Conservation (phyloP, 257 asterid species). For the Coffea canephora region DNA sequence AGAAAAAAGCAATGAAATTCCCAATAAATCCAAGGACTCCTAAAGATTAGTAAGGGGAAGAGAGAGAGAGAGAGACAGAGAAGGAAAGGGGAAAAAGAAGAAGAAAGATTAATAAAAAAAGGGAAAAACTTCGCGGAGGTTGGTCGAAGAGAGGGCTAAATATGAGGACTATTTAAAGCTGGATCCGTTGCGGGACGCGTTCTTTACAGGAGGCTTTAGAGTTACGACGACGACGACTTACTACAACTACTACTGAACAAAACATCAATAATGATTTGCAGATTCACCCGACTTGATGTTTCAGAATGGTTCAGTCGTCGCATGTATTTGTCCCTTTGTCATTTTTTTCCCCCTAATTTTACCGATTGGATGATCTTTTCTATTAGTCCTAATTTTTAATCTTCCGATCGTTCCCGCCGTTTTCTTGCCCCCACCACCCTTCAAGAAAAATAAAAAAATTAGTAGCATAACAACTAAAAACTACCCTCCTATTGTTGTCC, state of each 20-base stretch:
- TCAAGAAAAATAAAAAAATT: no score
- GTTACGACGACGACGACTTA: no score
- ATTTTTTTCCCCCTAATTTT: neutral
- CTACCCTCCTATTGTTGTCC: neutral
- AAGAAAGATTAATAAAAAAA: neutral
- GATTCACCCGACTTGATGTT: neutral
- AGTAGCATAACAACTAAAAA: neutral
- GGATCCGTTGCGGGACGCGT: slow-evolving; percentile 13
- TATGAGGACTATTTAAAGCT: slow-evolving; percentile 47
- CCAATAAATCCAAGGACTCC: neutral
- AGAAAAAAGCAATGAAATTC: slow-evolving; percentile 2
- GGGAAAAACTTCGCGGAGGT: neutral
- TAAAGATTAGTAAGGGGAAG: no score
- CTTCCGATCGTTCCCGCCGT: slow-evolving; percentile 1
- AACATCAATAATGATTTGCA: no score
- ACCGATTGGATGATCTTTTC: neutral
- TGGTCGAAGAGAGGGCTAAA: slow-evolving; percentile 31
- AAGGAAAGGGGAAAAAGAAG: neutral
- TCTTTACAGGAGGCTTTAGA: neutral
- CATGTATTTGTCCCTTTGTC: neutral
- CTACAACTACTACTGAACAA: neutral
- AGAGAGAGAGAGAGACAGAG: no score
- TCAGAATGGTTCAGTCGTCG: neutral
- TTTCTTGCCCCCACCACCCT: neutral
- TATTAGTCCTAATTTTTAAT: no score